A percentile compares a stretch with the other conserved stretches of the same genome.
Evolutionary conservation across 345 rosid species (phyloP).

Genomic region (Corymbia maculata): DNA sequence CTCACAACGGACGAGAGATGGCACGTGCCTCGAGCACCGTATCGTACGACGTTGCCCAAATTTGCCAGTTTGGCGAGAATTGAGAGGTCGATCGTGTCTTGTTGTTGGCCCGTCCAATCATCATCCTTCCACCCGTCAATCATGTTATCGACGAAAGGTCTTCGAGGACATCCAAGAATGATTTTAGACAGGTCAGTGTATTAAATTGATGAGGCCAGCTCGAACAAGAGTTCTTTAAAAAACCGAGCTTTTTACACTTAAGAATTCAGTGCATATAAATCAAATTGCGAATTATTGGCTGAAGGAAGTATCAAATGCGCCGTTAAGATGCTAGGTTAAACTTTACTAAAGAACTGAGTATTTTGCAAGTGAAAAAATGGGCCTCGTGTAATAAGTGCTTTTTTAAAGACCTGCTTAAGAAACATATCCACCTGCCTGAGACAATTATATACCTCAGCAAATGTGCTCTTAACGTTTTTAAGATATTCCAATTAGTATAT

Average conservation of each 20-base stretch:
- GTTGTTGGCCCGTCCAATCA: background rate
- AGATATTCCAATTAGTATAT: background rate
- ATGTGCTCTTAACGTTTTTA: background rate
- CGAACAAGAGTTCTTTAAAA: background rate
- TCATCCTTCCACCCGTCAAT: background rate
- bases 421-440: background rate
- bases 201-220: background rate
- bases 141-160: background rate
- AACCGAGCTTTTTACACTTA: background rate
- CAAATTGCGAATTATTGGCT: background rate
- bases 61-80: background rate
- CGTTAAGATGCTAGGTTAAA: rapidly evolving
- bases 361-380: background rate
- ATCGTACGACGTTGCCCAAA: background rate
- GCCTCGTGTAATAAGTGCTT: background rate
- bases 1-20: background rate
- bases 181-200: background rate
- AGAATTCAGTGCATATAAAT: background rate
- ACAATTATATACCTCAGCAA: background rate
- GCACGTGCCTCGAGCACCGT: background rate
- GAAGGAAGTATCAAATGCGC: background rate
- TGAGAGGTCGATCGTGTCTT: background rate
- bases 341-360: background rate
- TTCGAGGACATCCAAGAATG: background rate
- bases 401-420: background rate